Percentiles rank a stretch among this genome's conserved stretches.
phyloP scores from a whole-genome alignment of 805 yeast species.

The Spathaspora sp. region DNA sequence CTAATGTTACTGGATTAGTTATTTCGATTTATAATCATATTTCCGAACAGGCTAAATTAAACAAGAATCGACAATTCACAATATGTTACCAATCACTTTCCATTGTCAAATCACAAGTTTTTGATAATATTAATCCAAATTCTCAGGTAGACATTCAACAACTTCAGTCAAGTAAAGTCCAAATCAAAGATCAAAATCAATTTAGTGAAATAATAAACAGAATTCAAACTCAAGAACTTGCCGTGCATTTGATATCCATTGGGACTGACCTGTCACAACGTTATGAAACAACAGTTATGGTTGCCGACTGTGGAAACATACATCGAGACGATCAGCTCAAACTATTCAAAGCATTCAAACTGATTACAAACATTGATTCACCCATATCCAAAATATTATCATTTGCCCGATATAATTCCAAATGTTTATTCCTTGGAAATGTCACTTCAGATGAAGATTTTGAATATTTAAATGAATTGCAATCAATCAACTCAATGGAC shows the following conservation, averaged over 20 bases:
- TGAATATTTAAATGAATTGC: slow-evolving; percentile 1
- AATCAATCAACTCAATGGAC: slow-evolving; percentile 5
- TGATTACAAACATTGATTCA: background rate
- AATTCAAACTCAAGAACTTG: background rate
- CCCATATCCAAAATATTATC: background rate
- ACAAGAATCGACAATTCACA: background rate
- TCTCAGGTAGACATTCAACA: background rate
- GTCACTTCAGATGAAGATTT: background rate
- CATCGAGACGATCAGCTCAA: background rate
- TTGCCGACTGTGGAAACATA: slow-evolving; percentile 2
- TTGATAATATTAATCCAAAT: background rate
- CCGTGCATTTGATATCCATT: slow-evolving; percentile 3
- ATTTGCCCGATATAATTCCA: background rate
- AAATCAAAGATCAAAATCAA: slow-evolving; percentile 3
- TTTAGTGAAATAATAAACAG: background rate
- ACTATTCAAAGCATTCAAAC: background rate
- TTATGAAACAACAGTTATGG: background rate
- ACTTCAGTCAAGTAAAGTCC: slow-evolving; percentile 2
- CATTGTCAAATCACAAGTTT: background rate
- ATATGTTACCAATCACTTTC: slow-evolving; percentile 4
- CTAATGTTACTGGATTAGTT: background rate
- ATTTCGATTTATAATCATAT: background rate
- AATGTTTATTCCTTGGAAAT: slow-evolving; percentile 3
- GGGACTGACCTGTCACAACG: background rate
- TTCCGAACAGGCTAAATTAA: background rate